Conservation (phyloP, 352 stramenopile genomes). For the Pythium folliculosum region DNA sequence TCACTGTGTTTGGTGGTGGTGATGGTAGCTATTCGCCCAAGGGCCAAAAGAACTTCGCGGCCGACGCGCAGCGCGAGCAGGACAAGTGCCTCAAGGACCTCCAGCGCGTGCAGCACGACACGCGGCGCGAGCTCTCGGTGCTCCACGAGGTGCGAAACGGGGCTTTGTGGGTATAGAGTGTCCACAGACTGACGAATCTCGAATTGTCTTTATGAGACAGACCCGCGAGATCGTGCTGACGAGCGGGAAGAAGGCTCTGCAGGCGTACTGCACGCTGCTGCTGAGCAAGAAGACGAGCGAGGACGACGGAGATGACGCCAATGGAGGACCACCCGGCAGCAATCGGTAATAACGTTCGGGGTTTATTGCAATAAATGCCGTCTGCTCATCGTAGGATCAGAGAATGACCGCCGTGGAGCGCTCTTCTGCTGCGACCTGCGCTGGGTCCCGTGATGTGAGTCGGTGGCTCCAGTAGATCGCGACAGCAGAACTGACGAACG, state of each 20-base stretch:
- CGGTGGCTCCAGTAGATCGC: no score
- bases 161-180: no score
- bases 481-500: no score
- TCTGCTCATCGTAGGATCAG: not conserved
- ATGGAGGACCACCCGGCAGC: not conserved
- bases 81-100: slow-evolving; percentile 61
- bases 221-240: slow-evolving; percentile 68
- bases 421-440: no score
- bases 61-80: slow-evolving; percentile 50
- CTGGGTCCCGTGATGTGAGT: no score
- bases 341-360: not conserved
- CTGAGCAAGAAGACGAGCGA: slow-evolving; percentile 50
- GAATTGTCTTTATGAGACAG: slow-evolving; percentile 2
- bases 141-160: slow-evolving; percentile 46
- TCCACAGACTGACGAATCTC: no score
- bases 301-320: slow-evolving; percentile 35
- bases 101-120: slow-evolving; percentile 58
- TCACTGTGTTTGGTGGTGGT: not conserved
- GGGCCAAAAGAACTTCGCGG: slow-evolving; percentile 43
- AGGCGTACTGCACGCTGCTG: slow-evolving; percentile 70
- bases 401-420: no score
- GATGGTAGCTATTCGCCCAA: slow-evolving; percentile 48
- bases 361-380: not conserved
- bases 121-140: slow-evolving; percentile 53
- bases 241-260: slow-evolving; percentile 71